These are phyloP conservation scores for Acer campestre DNA, from an alignment of 345 rosid genomes.

Conservation along the genomic window DNA sequence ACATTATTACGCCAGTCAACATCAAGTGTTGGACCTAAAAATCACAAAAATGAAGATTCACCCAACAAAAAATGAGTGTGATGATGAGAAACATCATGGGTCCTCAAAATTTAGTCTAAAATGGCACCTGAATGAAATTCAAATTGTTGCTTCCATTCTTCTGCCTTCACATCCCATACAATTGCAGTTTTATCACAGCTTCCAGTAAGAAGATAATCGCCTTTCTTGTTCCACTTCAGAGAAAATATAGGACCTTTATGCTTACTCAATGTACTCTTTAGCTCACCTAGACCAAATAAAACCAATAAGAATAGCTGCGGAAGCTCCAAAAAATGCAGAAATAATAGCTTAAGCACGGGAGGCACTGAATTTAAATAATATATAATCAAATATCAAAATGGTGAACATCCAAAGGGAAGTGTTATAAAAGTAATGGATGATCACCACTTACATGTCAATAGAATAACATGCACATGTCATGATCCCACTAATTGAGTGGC, in stretches of 20 bases:
- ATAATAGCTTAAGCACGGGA: neutral
- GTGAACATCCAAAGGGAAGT: no score
- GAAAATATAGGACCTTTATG: slow-evolving; percentile 98
- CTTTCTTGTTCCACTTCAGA: slow-evolving; percentile 99
- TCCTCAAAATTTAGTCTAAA: slow-evolving; percentile 2
- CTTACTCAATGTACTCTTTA: slow-evolving; percentile 80
- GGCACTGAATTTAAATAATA: neutral
- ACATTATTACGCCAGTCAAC: slow-evolving; percentile 98
- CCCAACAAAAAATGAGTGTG: neutral
- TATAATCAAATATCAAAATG: neutral
- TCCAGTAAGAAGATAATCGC: slow-evolving; percentile 98
- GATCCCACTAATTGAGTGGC: no score
- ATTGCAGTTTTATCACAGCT: slow-evolving; percentile 96
- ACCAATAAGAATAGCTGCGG: slow-evolving; percentile 6
- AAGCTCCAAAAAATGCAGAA: neutral
- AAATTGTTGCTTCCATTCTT: slow-evolving; percentile 95
- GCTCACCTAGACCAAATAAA: slow-evolving; percentile 59
- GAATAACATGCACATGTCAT: no score
- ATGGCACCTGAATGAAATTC: slow-evolving; percentile 79
- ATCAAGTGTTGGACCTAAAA: slow-evolving; percentile 93
- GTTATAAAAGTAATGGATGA: no score
- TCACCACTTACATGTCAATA: no score
- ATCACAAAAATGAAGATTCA: slow-evolving; percentile 17
- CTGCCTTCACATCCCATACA: slow-evolving; percentile 97
- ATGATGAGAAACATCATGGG: neutral